Percentiles rank a stretch among this genome's conserved stretches.
Evolutionary conservation across 2,329 filamentous ascomycete genomes (phyloP).

Genomic region (Colletotrichum somersetense): DNA sequence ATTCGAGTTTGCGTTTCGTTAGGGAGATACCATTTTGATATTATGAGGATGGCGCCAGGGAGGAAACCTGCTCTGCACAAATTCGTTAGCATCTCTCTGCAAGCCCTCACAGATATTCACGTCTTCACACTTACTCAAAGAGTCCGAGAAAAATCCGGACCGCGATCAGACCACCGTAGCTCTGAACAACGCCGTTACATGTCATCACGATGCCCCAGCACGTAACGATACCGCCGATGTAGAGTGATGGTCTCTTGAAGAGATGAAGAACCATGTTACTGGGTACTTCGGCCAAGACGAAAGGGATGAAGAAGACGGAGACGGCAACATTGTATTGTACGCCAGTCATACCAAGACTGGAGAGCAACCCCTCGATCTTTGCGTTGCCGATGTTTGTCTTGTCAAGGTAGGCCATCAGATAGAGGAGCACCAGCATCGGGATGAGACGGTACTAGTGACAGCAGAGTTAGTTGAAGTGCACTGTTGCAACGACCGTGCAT

Average conservation of each 20-base stretch:
- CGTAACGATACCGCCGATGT: constrained; percentile 54
- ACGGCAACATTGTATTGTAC: constrained; percentile 73
- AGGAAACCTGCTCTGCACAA: constrained; percentile 50
- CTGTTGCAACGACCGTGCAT: too few relatives aligned
- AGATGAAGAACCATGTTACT: constrained; percentile 56
- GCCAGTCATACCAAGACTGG: constrained; percentile 62
- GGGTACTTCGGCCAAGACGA: constrained; percentile 61
- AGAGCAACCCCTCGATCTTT: constrained; percentile 65
- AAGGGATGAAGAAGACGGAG: constrained; percentile 72
- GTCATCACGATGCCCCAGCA: constrained; percentile 56
- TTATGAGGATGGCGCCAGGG: constrained; percentile 49
- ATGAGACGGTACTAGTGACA: constrained; percentile 45
- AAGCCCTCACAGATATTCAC: background rate
- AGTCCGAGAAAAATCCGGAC: constrained; percentile 56
- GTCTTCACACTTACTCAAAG: constrained; percentile 48
- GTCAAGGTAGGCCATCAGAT: constrained; percentile 50
- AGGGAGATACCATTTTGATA: constrained; percentile 51
- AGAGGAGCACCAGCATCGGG: constrained; percentile 49
- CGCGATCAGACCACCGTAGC: constrained; percentile 55
- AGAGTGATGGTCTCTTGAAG: constrained; percentile 57
- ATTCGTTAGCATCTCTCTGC: background rate
- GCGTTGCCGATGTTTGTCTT: constrained; percentile 62
- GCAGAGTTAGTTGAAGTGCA: background rate
- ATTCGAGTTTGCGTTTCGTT: constrained; percentile 49
- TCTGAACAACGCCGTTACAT: constrained; percentile 52